Conservation (phyloP, 2,329 filamentous ascomycete species). For the Arthrobotrys conoides region DNA sequence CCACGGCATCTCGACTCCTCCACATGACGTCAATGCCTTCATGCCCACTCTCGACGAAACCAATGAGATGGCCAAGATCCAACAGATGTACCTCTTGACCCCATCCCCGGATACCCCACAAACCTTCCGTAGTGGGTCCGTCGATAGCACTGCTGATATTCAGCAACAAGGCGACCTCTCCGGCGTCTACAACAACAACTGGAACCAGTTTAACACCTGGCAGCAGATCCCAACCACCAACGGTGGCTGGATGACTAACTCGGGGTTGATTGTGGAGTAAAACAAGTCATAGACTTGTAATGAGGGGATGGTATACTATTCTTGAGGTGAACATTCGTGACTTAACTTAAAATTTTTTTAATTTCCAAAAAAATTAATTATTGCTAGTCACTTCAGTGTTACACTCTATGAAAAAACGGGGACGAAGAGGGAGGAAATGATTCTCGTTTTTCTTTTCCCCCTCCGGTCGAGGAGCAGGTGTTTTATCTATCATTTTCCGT, state of each 20-base stretch:
- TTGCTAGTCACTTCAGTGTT: slow-evolving; percentile 62
- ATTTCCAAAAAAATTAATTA: slow-evolving; percentile 51
- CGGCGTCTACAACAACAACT: slow-evolving; percentile 50
- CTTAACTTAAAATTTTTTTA: slow-evolving; percentile 58
- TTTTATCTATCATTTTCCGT: slow-evolving; percentile 40
- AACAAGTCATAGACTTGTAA: neutral
- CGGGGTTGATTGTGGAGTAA: slow-evolving; percentile 56
- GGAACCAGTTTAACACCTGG: slow-evolving; percentile 60
- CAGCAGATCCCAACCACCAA: slow-evolving; percentile 53
- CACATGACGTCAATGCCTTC: slow-evolving; percentile 55
- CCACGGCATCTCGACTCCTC: slow-evolving; percentile 59
- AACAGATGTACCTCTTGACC: slow-evolving; percentile 59
- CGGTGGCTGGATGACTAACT: slow-evolving; percentile 44
- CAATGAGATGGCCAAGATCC: slow-evolving; percentile 59
- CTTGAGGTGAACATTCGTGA: slow-evolving; percentile 59
- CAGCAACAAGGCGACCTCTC: slow-evolving; percentile 57
- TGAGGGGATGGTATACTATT: slow-evolving; percentile 32
- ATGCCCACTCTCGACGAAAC: slow-evolving; percentile 57
- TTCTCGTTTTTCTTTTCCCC: slow-evolving; percentile 38
- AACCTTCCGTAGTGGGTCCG: slow-evolving; percentile 59
- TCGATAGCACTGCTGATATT: slow-evolving; percentile 59
- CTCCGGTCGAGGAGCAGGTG: slow-evolving; percentile 60
- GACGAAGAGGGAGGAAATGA: slow-evolving; percentile 19
- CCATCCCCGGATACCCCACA: slow-evolving; percentile 55
- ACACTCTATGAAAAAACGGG: slow-evolving; percentile 32